phyloP scores from a whole-genome alignment of 202 grass and related monocot species.

The Elaeis oleifera region DNA sequence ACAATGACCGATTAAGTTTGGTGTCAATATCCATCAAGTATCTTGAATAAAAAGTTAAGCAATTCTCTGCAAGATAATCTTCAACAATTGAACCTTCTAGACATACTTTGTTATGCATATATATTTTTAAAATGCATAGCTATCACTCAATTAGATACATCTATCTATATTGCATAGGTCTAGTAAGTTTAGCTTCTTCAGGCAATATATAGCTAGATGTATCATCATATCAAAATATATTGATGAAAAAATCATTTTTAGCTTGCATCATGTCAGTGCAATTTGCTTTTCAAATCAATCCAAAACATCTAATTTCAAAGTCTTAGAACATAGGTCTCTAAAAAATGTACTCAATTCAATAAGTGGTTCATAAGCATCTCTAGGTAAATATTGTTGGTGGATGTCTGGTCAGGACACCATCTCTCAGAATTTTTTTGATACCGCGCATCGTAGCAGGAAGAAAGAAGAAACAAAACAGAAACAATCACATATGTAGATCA shows the following conservation, averaged over 20 bases:
- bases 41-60: constrained; percentile 4
- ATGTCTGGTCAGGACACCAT: too few species aligned
- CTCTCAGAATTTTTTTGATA: too few species aligned
- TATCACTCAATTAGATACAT: constrained; percentile 22
- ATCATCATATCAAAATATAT: neutral
- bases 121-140: constrained; percentile 1
- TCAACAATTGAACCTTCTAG: constrained; percentile 11
- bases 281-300: neutral
- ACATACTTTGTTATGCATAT: constrained; percentile 9
- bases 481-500: too few species aligned
- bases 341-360: neutral
- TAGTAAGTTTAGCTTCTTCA: constrained; percentile 1
- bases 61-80: constrained; percentile 2
- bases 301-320: neutral
- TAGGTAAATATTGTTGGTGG: too few species aligned
- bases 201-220: constrained; percentile 8
- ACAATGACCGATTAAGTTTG: constrained; percentile 6
- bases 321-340: constrained; percentile 1
- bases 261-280: constrained; percentile 3
- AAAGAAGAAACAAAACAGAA: too few species aligned
- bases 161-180: constrained; percentile 1
- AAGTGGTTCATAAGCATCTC: neutral
- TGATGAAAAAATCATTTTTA: neutral
- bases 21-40: neutral
- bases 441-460: too few species aligned